Base-by-base conservation (phyloP, 2,329 filamentous ascomycete species). In the Scedosporium minutisporum region DNA sequence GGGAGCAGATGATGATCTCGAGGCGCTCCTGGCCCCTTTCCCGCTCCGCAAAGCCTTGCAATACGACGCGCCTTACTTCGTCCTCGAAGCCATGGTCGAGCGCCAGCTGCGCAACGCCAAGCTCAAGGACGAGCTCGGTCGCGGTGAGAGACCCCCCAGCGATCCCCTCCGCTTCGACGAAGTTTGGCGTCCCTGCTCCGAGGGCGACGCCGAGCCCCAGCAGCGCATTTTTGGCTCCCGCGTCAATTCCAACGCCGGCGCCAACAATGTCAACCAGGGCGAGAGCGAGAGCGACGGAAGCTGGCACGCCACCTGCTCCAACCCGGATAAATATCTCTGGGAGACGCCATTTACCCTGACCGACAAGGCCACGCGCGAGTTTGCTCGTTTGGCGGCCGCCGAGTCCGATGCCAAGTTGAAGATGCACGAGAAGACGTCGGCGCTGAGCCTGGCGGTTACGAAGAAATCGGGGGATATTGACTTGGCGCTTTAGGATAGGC, bases 281-380 rank as follows among this genome's bases (percentile, higher is more conserved):
- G 33, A 38, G 33, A 38, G 33, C 33, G 33, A 38, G 10, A 38
- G 33, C 3, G 33, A 38, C 10, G 33, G 33, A 14, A 38, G 33
- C 23, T 51, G 44, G 58, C 12, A 33, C 27, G 23, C n/a, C 9
- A 21, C 46, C 9, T 61, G 60, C 60, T 16, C 60, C 4, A 18
- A 27, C 3, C 78, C 78, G 1, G 71, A 78, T 14, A 72, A 78
- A 12, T 79, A 82, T 64, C 71, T 86, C 2, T 85, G 83, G 68
- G 80, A 78, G 69, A 80, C 81, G 58, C 72, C 75, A 0, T 83
- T 82, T 51, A 79, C 74, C 0, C 70, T 84, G 5, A 68, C 68
- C 41, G 48, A 48, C 42, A 61, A 48, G 48, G 60, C 27, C 46
- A 57, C 48, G 33, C 51, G 29, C 29, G 48, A 38, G 46, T n/a